Evolutionary conservation across 257 asterid species (phyloP).

Genomic region (Solanum rostratum): DNA sequence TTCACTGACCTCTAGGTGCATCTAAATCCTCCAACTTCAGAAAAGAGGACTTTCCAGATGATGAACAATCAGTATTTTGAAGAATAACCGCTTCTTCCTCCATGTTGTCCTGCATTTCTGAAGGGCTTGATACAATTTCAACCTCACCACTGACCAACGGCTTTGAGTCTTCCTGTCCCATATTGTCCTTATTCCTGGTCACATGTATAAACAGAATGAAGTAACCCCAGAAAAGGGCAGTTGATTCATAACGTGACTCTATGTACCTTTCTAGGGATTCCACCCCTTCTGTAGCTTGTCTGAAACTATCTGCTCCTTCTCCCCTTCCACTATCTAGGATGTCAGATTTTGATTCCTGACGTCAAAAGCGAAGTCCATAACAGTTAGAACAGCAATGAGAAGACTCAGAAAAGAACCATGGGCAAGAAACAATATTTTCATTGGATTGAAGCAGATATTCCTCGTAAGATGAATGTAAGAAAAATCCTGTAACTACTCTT

Average conservation of each 20-base stretch:
- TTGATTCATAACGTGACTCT: background rate
- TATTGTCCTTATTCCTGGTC: conserved; percentile 39
- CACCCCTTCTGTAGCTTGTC: conserved; percentile 30
- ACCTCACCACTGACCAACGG: conserved; percentile 25
- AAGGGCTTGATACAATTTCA: conserved; percentile 31
- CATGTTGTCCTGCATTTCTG: conserved; percentile 26
- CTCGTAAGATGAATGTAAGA: background rate
- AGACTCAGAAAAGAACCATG: background rate
- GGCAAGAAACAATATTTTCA: background rate
- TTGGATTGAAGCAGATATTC: background rate
- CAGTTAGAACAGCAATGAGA: background rate
- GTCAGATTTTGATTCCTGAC: conserved; percentile 39
- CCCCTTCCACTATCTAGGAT: conserved; percentile 43
- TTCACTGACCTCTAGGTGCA: conserved; percentile 77
- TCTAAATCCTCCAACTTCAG: conserved; percentile 57
- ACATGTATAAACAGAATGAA: conserved; percentile 16
- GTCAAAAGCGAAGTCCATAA: conserved; percentile 3
- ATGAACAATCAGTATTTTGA: conserved; percentile 35
- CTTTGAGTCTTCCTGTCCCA: conserved; percentile 33
- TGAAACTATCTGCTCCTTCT: conserved; percentile 39
- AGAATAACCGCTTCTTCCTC: conserved; percentile 31
- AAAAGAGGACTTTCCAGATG: conserved; percentile 29
- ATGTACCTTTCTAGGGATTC: conserved; percentile 47
- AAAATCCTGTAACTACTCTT: background rate
- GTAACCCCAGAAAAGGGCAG: background rate